phyloP scores from a whole-genome alignment of 352 stramenopile genomes.

The Halophytophthora batemanensis region DNA sequence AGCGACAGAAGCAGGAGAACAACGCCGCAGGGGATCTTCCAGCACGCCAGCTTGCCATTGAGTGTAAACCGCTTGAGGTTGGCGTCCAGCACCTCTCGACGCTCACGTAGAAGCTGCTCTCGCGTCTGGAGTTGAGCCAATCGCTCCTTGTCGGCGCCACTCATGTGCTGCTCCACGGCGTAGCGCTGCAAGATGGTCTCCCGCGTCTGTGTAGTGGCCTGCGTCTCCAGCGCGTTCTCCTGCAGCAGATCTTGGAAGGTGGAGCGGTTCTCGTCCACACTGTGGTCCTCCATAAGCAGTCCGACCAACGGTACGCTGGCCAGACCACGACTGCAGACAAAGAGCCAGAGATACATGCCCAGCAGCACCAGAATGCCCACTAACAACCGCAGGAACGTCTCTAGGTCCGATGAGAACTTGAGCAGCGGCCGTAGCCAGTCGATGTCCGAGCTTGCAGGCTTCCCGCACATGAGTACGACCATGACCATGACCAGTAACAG shows the following conservation, averaged over 20 bases:
- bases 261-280: slow-evolving; percentile 56
- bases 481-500: slow-evolving; percentile 69
- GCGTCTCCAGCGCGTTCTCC: slow-evolving; percentile 72
- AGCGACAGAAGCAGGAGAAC: slow-evolving; percentile 61
- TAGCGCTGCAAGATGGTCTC: slow-evolving; percentile 74
- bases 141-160: slow-evolving; percentile 62
- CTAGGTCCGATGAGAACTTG: slow-evolving; percentile 69
- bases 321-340: slow-evolving; percentile 64
- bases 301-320: slow-evolving; percentile 73
- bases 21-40: slow-evolving; percentile 69
- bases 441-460: slow-evolving; percentile 69
- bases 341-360: slow-evolving; percentile 78
- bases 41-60: slow-evolving; percentile 42
- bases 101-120: slow-evolving; percentile 63
- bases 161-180: slow-evolving; percentile 59
- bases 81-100: slow-evolving; percentile 59
- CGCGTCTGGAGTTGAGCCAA: slow-evolving; percentile 71
- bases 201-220: slow-evolving; percentile 61
- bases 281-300: slow-evolving; percentile 75
- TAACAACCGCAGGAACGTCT: slow-evolving; percentile 67
- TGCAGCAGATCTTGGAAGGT: slow-evolving; percentile 73
- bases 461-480: slow-evolving; percentile 70
- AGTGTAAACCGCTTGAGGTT: slow-evolving; percentile 60
- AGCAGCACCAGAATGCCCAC: slow-evolving; percentile 70
- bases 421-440: slow-evolving; percentile 84